Evolutionary conservation across 2,329 filamentous ascomycete genomes (phyloP).

Genomic region (Alternaria tenuissima): DNA sequence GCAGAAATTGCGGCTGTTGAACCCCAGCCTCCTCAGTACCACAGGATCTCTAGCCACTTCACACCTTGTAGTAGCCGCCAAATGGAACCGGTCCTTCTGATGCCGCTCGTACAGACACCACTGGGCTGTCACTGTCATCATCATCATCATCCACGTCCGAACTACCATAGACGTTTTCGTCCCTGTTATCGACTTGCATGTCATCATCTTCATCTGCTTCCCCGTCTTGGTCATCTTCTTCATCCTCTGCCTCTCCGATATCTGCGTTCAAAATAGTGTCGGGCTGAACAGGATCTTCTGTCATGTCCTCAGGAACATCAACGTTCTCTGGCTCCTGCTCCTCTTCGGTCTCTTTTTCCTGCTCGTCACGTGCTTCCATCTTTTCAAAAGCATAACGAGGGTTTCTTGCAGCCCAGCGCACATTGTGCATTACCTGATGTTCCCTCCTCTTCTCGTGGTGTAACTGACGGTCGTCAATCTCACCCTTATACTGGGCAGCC

Average conservation of each 20-base stretch:
- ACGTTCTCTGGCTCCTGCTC: slow-evolving; percentile 30
- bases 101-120: slow-evolving; percentile 20
- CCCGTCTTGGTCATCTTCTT: slow-evolving; percentile 26
- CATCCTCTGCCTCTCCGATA: slow-evolving; percentile 26
- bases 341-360: slow-evolving; percentile 9
- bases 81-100: slow-evolving; percentile 34
- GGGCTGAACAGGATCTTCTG: slow-evolving; percentile 39
- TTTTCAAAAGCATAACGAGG: slow-evolving; percentile 47
- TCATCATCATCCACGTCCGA: slow-evolving; percentile 26
- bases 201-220: slow-evolving; percentile 26
- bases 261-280: slow-evolving; percentile 35
- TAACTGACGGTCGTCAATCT: slow-evolving; percentile 35
- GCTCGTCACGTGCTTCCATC: slow-evolving; percentile 28
- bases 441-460: slow-evolving; percentile 37
- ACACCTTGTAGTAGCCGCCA: slow-evolving; percentile 35
- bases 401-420: slow-evolving; percentile 44
- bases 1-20: no score
- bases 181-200: slow-evolving; percentile 20
- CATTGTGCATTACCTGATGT: slow-evolving; percentile 43
- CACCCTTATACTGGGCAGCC: slow-evolving; percentile 37
- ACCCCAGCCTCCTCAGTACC: no score
- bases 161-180: slow-evolving; percentile 27
- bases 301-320: slow-evolving; percentile 43
- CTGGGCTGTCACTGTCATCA: slow-evolving; percentile 20
- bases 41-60: not conserved